Percentiles rank a stretch among this genome's conserved stretches.
phyloP scores from a whole-genome alignment of 2,329 filamentous ascomycete genomes.

The Colletotrichum limetticola region DNA sequence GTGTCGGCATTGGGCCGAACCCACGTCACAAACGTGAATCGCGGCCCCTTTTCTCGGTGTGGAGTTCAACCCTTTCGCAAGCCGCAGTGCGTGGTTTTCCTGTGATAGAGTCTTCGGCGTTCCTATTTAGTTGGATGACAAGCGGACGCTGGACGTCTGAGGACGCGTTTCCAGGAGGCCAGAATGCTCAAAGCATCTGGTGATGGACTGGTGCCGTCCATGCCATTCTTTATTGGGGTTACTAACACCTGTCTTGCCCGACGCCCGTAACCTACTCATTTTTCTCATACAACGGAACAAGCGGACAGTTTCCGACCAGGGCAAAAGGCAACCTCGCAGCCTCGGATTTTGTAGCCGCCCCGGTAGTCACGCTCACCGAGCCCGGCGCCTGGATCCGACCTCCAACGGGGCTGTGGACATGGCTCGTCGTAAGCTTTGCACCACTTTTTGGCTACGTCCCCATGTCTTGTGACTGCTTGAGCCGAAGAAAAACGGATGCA shows the following conservation, averaged over 20 bases:
- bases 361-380: too few species aligned
- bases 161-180: background rate
- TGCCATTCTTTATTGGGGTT: background rate
- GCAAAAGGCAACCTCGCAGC: too few species aligned
- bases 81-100: background rate
- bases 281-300: background rate
- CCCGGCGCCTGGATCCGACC: background rate
- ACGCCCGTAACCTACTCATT: too few species aligned
- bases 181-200: background rate
- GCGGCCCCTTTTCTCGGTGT: background rate
- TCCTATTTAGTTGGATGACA: background rate
- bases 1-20: background rate
- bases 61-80: background rate
- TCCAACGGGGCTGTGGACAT: background rate
- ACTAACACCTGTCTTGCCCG: background rate
- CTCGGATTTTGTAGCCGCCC: background rate
- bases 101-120: background rate
- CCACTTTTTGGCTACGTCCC: background rate
- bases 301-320: background rate
- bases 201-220: background rate
- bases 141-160: background rate
- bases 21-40: background rate
- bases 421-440: slow-evolving; percentile 15
- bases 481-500: background rate
- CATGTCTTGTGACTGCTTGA: background rate